Base-by-base conservation (phyloP, 495 filamentous ascomycete species). In the Penicillium maclennaniae region DNA sequence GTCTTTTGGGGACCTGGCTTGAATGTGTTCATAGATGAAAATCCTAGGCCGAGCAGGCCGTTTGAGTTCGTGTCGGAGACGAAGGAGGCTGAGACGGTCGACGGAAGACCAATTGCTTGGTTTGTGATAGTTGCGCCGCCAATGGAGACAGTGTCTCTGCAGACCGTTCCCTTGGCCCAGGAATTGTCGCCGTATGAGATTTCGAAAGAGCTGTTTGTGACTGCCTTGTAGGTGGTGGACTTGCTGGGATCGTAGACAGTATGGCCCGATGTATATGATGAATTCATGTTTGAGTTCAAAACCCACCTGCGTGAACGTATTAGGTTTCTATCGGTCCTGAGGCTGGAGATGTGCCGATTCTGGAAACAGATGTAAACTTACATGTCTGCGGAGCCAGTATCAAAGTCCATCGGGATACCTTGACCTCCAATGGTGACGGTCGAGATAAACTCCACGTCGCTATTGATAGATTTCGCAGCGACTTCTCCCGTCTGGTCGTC, bases 361-460 rank as follows among this genome's bases (percentile, higher is more conserved):
- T 7, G 16, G 15, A 12, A 47, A 9, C 6, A 4, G 67, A 73
- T 5, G 56, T 74, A 73, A 34, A 81, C 87, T 70, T 83, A 90
- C 72, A 95, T 72, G 66, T 93, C 89, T 15, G 89, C 81, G 6
- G 87, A 91, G 47, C 90, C 90, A 16, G 88, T 88, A 67, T 95
- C 90, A 65, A 95, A 89, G 60, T 91, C 82, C 63, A 95, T 73
- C 55, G 84, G 82, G 50, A 93, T 54, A 6, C 73, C 81, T 65
- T 92, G 87, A 2, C 83, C 86, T 40, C 89, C 90, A 60, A 95
- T 82, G 6, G 61, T 75, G 28, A 91, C 84, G 0, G 85, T 83
- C 15, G 83, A 80, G 14, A 92, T 74, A 59, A 89, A 95, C 47
- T 89, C 83, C 19, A 79, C 73, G 49, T 87, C 86, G 43, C 81